These are phyloP conservation scores for Hanseniaspora uvarum DNA, from an alignment of 1,139 yeast species.

Conservation along the genomic window DNA sequence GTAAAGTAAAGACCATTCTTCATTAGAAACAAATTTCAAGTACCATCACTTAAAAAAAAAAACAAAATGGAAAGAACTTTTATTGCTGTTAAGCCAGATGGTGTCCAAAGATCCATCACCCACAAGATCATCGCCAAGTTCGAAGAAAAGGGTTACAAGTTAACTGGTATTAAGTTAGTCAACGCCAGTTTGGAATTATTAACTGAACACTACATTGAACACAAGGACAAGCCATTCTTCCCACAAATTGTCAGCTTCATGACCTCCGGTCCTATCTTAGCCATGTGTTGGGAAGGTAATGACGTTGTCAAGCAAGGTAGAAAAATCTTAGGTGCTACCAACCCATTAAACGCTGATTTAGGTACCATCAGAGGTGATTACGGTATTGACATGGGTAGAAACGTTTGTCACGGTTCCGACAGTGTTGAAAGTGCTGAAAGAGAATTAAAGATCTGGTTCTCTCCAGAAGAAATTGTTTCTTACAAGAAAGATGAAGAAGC, in stretches of 20 bases:
- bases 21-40: neutral
- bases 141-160: slow-evolving; percentile 94
- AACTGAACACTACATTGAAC: slow-evolving; percentile 91
- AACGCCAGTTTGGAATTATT: slow-evolving; percentile 78
- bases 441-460: slow-evolving; percentile 97
- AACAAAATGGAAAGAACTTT: slow-evolving; percentile 82
- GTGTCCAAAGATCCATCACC: slow-evolving; percentile 98
- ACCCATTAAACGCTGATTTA: slow-evolving; percentile 94
- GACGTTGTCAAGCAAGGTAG: slow-evolving; percentile 99
- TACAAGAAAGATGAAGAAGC: slow-evolving; percentile 76
- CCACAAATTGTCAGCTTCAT: slow-evolving; percentile 90
- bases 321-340: slow-evolving; percentile 95
- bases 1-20: neutral
- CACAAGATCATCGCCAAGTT: slow-evolving; percentile 85
- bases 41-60: neutral
- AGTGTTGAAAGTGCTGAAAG: slow-evolving; percentile 94
- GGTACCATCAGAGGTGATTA: slow-evolving; percentile 99
- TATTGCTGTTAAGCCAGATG: slow-evolving; percentile 99
- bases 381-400: slow-evolving; percentile 96
- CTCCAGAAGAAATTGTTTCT: slow-evolving; percentile 87
- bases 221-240: slow-evolving; percentile 94
- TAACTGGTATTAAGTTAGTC: slow-evolving; percentile 88
- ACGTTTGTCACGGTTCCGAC: slow-evolving; percentile 98
- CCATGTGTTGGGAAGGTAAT: slow-evolving; percentile 99
- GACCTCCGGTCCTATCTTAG: slow-evolving; percentile 97